Conservation (phyloP, 176 grass and related monocot genomes). For the Carex littledalei region DNA sequence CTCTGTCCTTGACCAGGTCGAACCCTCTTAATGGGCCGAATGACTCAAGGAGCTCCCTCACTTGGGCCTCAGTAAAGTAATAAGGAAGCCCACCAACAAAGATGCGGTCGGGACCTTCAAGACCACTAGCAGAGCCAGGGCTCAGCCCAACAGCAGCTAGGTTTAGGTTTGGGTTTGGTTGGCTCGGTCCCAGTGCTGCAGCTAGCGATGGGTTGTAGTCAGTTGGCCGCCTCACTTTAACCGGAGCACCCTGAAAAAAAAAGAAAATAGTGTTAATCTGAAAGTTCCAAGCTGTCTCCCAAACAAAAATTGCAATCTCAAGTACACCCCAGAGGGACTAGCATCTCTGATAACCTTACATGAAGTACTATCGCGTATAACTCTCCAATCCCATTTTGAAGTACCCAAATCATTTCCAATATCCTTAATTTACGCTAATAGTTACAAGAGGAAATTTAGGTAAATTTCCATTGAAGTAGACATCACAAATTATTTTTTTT, state of each 20-base stretch:
- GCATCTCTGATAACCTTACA: neutral
- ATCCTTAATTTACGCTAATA: neutral
- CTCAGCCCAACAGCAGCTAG: slow-evolving; percentile 86
- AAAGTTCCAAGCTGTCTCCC: neutral
- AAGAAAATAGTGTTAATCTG: neutral
- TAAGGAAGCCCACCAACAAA: slow-evolving; percentile 96
- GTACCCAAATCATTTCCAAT: neutral
- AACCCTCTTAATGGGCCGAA: slow-evolving; percentile 89
- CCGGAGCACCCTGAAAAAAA: slow-evolving; percentile 56
- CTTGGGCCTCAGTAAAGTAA: slow-evolving; percentile 95
- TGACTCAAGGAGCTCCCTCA: slow-evolving; percentile 88
- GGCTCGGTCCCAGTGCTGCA: slow-evolving; percentile 83
- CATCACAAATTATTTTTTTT: neutral
- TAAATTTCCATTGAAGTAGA: neutral
- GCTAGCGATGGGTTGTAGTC: slow-evolving; percentile 97
- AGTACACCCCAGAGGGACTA: neutral
- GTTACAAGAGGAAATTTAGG: neutral
- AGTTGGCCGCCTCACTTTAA: slow-evolving; percentile 88
- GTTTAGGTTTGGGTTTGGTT: slow-evolving; percentile 93
- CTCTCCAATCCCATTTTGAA: neutral
- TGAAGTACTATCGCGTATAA: neutral
- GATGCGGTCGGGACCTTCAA: slow-evolving; percentile 93
- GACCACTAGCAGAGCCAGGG: slow-evolving; percentile 79
- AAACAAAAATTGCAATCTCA: neutral
- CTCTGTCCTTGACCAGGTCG: slow-evolving; percentile 96